A percentile compares a stretch with the other conserved stretches of the same genome.
These are phyloP conservation scores for Imleria badia DNA, from an alignment of 768 basidiomycete species.

Conservation along the genomic window DNA sequence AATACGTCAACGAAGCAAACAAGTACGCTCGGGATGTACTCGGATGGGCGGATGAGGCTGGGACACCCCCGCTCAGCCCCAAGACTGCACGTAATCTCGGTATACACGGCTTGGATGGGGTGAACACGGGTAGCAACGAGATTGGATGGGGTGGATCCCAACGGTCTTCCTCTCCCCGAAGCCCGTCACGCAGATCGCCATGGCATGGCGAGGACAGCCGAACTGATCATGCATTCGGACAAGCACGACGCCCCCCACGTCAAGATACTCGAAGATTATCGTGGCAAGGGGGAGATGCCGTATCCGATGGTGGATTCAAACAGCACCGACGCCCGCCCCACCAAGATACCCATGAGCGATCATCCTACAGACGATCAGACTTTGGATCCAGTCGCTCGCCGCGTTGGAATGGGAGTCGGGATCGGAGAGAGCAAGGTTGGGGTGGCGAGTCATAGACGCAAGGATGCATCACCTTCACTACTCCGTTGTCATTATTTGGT, in stretches of 20 bases:
- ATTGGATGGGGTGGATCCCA: not conserved
- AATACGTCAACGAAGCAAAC: constrained; percentile 42
- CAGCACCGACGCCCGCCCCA: not conserved
- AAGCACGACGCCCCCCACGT: not conserved
- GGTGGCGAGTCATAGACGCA: not conserved
- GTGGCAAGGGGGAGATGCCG: not conserved
- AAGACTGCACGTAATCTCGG: constrained; percentile 52
- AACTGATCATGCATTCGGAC: not conserved
- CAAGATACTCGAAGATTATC: not conserved
- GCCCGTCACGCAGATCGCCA: constrained; percentile 7
- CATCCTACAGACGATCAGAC: constrained; percentile 2
- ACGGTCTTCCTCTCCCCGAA: constrained; percentile 5
- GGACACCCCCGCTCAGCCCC: constrained; percentile 39
- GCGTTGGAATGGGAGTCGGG: constrained; percentile 1
- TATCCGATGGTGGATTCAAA: not conserved
- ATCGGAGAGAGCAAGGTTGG: constrained; percentile 8
- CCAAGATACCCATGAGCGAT: constrained; percentile 2
- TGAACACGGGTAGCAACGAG: constrained; percentile 14
- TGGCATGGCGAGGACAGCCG: constrained; percentile 7
- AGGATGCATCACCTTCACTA: not conserved
- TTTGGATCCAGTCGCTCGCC: constrained; percentile 4
- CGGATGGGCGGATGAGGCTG: constrained; percentile 36
- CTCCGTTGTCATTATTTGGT: not conserved
- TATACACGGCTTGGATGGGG: constrained; percentile 37
- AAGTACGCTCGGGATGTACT: constrained; percentile 35